Base-by-base conservation (phyloP, 225 moss, liverwort and hornwort genomes). In the Thuidium tamariscinum region DNA sequence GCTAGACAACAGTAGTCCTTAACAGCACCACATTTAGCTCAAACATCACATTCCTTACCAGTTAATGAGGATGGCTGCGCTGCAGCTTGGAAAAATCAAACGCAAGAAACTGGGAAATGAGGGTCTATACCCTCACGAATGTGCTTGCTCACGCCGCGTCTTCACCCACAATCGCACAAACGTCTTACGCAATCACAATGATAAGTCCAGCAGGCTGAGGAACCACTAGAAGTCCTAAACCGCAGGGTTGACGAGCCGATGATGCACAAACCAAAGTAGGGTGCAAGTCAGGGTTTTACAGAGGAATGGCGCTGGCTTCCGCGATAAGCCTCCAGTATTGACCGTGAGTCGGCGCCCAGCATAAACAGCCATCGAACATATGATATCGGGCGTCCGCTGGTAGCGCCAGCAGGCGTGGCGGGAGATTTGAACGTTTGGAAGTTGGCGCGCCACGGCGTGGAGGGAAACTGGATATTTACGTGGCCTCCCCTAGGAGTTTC, bases 371-470 rank as follows among this genome's bases (percentile, higher is more conserved):
- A 10, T 41, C 5, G 1, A 44, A n/a, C 14, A 48, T 42, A 2
- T 17, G 7, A 2, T 0, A 5, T 9, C 2, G 4, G 5, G 2
- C 61, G 51, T 80, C 89, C 83, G 49, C 39, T 83, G 89, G 86
- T 89, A 74, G 74, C 19, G 18, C 3, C 0, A 2, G 0, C 2
- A 2, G 34, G 15, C 5, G 64, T 83, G 86, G 91, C 89, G 89
- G 91, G 91, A 91, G 88, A 82, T 85, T 89, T 88, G 83, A 88
- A 76, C 75, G 49, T 88, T 91, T 63, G 57, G 62, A 89, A 83
- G 48, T 85, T 91, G 83, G 89, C 89, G 91, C 89, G 91, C 89
- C 74, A 83, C 13, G 51, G 16, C 64, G 30, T 77, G 82, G 89
- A 61, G 89, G 84, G 89, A 84, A 84, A 30, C 49, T 63, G 34